Evolutionary conservation across 495 filamentous ascomycete species (phyloP), one percentile per base, ranked within the genome.

Genomic region (Aspergillus sparsus): DNA sequence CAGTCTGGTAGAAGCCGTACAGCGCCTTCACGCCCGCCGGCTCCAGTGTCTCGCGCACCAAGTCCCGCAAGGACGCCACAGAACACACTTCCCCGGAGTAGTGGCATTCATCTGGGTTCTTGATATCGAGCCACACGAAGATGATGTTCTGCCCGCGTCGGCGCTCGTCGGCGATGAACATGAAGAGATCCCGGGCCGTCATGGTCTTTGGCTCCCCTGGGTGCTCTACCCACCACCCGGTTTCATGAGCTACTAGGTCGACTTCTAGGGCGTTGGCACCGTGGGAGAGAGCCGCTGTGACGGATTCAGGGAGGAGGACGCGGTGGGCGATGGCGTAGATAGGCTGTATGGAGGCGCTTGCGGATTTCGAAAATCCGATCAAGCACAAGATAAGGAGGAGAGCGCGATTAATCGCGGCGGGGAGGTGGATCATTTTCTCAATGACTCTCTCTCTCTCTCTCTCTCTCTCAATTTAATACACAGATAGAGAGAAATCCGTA

Each of bases 281-380:
- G 13, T 52, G 49, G 49, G 18, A 33, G 18, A 52, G 49, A 11
- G 49, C 49, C 8, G 49, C 49, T 34, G 3, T 34, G 18, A 52
- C 49, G 3, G 4, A 21, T 32, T 27, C 16, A 15, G n/a, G 3
- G 9, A 6, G 3, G 49, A 52, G 49, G n/a, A 52, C 49, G 11
- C 7, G 27, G 7, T 52, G 49, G n/a, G 21, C 49, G 49, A 52
- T 52, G 18, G 49, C 49, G 21, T 52, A 52, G 49, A 52, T 52
- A 18, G 49, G 49, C 34, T 39, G 36, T 39, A 39, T 39, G 36
- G 36, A 39, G 36, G 36, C 36, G 36, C 12, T 39, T 39, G 36
- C 36, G 36, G 6, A 39, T 39, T 6, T 12, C 7, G 36, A 12
- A 39, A 12, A 6, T 12, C 36, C 36, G 36, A 39, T 6, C 7